phyloP scores from a whole-genome alignment of 2,329 filamentous ascomycete genomes.

The Macrophomina pseudophaseolina region DNA sequence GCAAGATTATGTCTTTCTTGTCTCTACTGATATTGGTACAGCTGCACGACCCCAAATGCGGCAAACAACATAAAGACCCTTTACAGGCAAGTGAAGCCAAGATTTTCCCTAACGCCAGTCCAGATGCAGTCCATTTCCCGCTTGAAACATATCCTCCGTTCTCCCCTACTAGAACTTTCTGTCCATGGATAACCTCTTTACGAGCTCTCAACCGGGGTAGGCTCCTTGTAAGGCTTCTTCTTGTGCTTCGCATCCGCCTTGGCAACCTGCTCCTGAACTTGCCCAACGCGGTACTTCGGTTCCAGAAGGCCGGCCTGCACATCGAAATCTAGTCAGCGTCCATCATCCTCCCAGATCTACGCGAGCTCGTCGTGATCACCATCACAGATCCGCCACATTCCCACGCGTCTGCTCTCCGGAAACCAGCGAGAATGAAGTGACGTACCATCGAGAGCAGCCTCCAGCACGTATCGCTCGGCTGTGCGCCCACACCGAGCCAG shows the following conservation, averaged over 20 bases:
- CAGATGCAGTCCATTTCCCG: conserved; percentile 8
- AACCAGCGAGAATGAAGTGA: background rate
- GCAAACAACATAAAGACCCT: conserved; percentile 3
- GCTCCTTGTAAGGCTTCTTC: background rate
- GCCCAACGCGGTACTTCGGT: conserved; percentile 41
- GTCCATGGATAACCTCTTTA: background rate
- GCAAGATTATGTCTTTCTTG: background rate
- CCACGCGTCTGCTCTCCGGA: no score
- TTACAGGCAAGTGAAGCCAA: background rate
- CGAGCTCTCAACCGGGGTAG: background rate
- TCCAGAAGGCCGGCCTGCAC: conserved; percentile 43
- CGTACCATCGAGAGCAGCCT: conserved; percentile 79
- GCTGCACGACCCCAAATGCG: background rate
- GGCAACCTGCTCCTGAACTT: conserved; percentile 40
- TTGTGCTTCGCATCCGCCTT: conserved; percentile 33
- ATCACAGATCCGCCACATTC: no score
- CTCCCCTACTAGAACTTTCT: background rate
- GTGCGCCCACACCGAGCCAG: conserved; percentile 96
- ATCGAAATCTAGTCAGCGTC: background rate
- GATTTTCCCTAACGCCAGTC: conserved; percentile 11
- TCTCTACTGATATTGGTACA: conserved; percentile 18
- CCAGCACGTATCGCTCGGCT: conserved; percentile 91
- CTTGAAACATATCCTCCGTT: background rate
- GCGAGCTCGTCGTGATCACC: no score
- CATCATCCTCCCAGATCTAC: background rate